phyloP scores from a whole-genome alignment of 768 basidiomycete genomes.

The Rhodotorula diobovata region DNA sequence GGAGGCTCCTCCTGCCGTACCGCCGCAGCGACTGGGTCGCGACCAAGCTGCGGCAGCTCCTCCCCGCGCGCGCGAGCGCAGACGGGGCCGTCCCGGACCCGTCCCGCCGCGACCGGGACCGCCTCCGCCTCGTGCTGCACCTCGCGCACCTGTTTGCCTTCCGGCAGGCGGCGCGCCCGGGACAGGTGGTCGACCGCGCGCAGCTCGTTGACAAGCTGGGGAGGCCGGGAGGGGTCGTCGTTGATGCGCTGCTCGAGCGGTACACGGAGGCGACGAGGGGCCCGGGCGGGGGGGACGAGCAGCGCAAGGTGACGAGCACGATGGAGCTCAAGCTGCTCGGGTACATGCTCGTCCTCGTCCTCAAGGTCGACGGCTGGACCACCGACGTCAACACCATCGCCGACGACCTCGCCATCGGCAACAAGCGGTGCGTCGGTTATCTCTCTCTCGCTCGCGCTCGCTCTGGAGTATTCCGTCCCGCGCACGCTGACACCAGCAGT shows the following conservation, averaged over 20 bases:
- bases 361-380: slow-evolving; percentile 71
- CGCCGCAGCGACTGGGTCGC: slow-evolving; percentile 67
- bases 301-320: slow-evolving; percentile 59
- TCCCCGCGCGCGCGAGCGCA: slow-evolving; percentile 44
- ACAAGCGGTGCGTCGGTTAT: slow-evolving; percentile 57
- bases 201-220: slow-evolving; percentile 54
- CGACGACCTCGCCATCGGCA: slow-evolving; percentile 64
- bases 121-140: slow-evolving; percentile 64
- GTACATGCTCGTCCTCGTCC: slow-evolving; percentile 73
- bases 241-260: slow-evolving; percentile 69
- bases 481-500: background rate
- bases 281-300: slow-evolving; percentile 40
- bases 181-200: slow-evolving; percentile 54
- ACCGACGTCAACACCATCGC: slow-evolving; percentile 66
- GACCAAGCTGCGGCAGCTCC: slow-evolving; percentile 55
- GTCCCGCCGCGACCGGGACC: slow-evolving; percentile 38
- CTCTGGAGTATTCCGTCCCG: no score
- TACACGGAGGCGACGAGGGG: slow-evolving; percentile 62
- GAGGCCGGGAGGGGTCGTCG: slow-evolving; percentile 58
- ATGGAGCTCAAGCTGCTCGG: slow-evolving; percentile 69
- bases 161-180: slow-evolving; percentile 51
- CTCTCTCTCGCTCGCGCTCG: background rate
- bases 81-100: slow-evolving; percentile 43
- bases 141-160: slow-evolving; percentile 77
- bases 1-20: slow-evolving; percentile 60